Evolutionary conservation across 129 eudicot species (phyloP).

Genomic region (Silybum marianum): DNA sequence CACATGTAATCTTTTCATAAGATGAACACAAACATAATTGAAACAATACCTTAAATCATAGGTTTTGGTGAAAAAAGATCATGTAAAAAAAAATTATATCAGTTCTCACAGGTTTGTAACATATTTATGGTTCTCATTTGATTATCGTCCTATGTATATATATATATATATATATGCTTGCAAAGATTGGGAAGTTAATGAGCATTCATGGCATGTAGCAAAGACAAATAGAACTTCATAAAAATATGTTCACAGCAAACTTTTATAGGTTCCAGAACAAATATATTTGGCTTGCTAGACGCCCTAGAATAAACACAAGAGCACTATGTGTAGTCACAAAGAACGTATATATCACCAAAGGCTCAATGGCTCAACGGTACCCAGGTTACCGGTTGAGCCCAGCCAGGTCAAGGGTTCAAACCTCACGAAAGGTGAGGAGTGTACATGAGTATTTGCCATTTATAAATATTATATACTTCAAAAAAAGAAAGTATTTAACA

Average conservation of each 20-base stretch:
- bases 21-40: no score
- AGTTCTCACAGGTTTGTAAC: no score
- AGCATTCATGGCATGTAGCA: neutral
- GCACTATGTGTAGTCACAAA: conserved; percentile 2
- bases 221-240: neutral
- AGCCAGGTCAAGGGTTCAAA: neutral
- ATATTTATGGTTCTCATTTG: no score
- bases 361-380: neutral
- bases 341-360: neutral
- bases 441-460: neutral
- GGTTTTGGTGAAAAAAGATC: no score
- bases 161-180: neutral
- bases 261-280: neutral
- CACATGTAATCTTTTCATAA: no score
- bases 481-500: neutral
- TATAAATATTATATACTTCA: neutral
- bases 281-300: neutral
- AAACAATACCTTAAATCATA: no score
- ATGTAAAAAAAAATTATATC: no score
- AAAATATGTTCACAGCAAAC: neutral
- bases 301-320: neutral
- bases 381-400: neutral
- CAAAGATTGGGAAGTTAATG: conserved; percentile 10
- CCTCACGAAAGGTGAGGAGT: neutral
- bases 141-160: no score